phyloP scores from a whole-genome alignment of 129 eudicot genomes.

The Escallonia herrerae region DNA sequence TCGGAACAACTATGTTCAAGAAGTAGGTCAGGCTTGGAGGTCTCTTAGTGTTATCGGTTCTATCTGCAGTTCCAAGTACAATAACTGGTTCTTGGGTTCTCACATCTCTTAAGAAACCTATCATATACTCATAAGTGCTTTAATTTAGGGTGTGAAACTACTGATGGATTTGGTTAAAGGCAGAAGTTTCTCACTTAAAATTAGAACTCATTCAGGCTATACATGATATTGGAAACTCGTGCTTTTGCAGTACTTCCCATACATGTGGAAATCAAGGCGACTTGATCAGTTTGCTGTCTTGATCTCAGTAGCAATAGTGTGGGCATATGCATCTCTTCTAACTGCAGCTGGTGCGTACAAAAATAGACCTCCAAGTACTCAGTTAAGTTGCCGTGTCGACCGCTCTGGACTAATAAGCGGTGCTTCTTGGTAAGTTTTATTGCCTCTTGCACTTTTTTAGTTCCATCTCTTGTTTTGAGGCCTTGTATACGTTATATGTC shows the following conservation, averaged over 20 bases:
- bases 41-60: not conserved
- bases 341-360: constrained; percentile 91
- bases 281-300: constrained; percentile 68
- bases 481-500: too few species aligned
- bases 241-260: constrained; percentile 57
- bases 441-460: not conserved
- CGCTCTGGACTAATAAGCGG: constrained; percentile 78
- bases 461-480: constrained; percentile 2
- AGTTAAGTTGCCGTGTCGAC: constrained; percentile 89
- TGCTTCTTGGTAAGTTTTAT: constrained; percentile 61
- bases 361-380: constrained; percentile 56
- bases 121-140: not conserved
- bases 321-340: constrained; percentile 86
- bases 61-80: not conserved
- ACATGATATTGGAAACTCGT: not conserved
- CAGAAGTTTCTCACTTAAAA: too few species aligned
- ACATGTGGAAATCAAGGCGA: constrained; percentile 39
- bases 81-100: not conserved
- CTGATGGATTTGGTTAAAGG: not conserved
- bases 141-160: not conserved
- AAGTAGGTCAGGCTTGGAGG: not conserved
- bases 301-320: constrained; percentile 51
- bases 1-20: not conserved
- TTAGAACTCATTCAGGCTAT: too few species aligned
- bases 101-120: not conserved